Base-by-base conservation (phyloP, 805 yeast species). In the Scheffersomyces amazonensis region DNA sequence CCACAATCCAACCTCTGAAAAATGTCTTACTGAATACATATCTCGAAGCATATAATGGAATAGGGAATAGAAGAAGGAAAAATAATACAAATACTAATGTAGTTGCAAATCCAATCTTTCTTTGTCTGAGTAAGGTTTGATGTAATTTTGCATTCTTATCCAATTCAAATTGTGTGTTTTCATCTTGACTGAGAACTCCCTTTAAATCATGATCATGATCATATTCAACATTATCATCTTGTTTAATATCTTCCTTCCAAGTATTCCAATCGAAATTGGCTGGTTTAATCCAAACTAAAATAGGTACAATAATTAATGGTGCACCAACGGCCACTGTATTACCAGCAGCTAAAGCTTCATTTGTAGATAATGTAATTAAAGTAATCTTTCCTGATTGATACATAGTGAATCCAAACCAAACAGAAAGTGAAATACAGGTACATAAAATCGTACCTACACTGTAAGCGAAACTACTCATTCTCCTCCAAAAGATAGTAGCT, bases 1-100 rank as follows among this genome's bases (percentile, higher is more conserved):
- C 95, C 25, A 74, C 78, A 34, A 89, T 76, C 96, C 96, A 89
- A 32, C 96, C 96, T 5, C 93, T 85, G 62, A 88, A 89, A 64
- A 87, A 87, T 40, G 60, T 62, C 58, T 77, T 81, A 36, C 87
- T 78, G 63, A 88, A 89, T 29, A 88, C 69, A 54, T 88, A 88
- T 3, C 76, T 73, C 3, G 83, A 54, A n/a, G n/a, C n/a, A 58
- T 83, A 88, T 93, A 89, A 82, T 47, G 96, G 96, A 88, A 88
- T 84, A 52, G 96, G 96, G 91, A 93, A 87, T 20, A 88, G 53
- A 17, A 89, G 73, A 23, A 88, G 63, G 34, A 88, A 64, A 32
- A 82, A 70, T 37, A 12, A 16, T 9, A 32, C 28, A 34, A 13
- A 18, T 18, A 61, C 25, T 1, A 42, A 21, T 11, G 57, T 52